Percentiles rank a stretch among this genome's conserved stretches.
Conservation (phyloP, 1,284 basidiomycete species). For the Moesziomyces sp. region DNA sequence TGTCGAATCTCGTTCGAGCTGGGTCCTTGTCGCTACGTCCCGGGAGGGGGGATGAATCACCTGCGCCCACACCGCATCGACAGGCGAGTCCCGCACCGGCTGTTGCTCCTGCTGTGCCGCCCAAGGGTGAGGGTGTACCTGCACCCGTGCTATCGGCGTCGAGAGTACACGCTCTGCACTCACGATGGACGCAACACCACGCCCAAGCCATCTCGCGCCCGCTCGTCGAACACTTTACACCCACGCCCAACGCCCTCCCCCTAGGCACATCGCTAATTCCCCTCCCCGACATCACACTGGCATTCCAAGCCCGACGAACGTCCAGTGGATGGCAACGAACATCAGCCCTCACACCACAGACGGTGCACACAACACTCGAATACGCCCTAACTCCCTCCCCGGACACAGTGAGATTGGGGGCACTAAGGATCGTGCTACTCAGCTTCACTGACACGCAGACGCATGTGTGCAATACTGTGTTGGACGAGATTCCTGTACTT, state of each 20-base stretch:
- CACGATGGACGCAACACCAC: conserved; percentile 6
- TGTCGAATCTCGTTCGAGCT: conserved; percentile 20
- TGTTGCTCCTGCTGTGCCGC: conserved; percentile 9
- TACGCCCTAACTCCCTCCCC: neutral
- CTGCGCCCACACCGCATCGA: neutral
- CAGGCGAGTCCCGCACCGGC: neutral
- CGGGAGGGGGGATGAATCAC: neutral
- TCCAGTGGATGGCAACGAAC: neutral
- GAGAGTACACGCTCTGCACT: conserved; percentile 1
- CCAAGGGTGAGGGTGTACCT: conserved; percentile 1
- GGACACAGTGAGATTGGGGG: conserved; percentile 11
- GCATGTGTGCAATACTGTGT: neutral
- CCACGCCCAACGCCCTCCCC: neutral
- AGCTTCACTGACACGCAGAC: neutral
- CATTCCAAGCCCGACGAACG: neutral
- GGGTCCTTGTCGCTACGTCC: conserved; percentile 10
- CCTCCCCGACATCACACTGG: neutral
- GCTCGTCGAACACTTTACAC: neutral
- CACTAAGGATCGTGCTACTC: conserved; percentile 6
- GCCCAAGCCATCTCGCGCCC: conserved; percentile 16
- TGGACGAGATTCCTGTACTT: conserved; percentile 11
- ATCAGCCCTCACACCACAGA: neutral
- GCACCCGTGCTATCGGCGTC: neutral
- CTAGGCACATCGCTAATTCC: neutral
- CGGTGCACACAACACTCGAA: neutral